Base-by-base conservation (phyloP, 2,329 filamentous ascomycete species). In the Diplodia scrobiculata region DNA sequence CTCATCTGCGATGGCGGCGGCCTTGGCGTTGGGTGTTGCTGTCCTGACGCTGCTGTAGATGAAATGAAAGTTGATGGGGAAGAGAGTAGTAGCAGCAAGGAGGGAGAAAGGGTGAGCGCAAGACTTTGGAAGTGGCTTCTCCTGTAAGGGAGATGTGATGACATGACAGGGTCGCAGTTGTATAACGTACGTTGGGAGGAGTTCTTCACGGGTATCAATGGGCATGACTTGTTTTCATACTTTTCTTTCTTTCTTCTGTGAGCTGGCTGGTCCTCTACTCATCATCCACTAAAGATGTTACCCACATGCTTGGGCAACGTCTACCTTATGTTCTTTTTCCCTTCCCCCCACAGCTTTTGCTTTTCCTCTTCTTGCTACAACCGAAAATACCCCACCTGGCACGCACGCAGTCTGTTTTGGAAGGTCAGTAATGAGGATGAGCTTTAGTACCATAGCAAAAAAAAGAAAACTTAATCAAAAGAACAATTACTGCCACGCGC, bases 1-100 rank as follows among this genome's bases (percentile, higher is more conserved):
- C 5, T 45, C 41, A n/a, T 45, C 41, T n/a, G 17, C 41, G 7
- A 13, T 19, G 25, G 38, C 55, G 13, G 54, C 38, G 21, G 14
- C 32, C 14, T 17, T 60, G 25, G 55, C 55, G 25, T 27, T 60
- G 14, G 38, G 38, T 3, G 55, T 32, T n/a, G 55, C 55, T 1
- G 55, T 32, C 5, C 9, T 47, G 17, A 41, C 55, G 38, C 38
- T 60, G 55, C 19, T 60, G 55, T 60, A 60, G 45, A 25, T n/a
- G n/a, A 19, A 5, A 3, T n/a, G 41, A 41, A 19, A 6, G 9
- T 10, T 1, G 34, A 10, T 36, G 34, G 34, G 7, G 7, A 9
- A 9, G 29, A 32, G 34, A 36, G 9, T 13, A 36, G 34, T 11
- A 11, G 34, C 9, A 36, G 6, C 7, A 11, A 36, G 1, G 34